phyloP scores from a whole-genome alignment of 1,139 yeast species.

The Chernovozyma aurita region DNA sequence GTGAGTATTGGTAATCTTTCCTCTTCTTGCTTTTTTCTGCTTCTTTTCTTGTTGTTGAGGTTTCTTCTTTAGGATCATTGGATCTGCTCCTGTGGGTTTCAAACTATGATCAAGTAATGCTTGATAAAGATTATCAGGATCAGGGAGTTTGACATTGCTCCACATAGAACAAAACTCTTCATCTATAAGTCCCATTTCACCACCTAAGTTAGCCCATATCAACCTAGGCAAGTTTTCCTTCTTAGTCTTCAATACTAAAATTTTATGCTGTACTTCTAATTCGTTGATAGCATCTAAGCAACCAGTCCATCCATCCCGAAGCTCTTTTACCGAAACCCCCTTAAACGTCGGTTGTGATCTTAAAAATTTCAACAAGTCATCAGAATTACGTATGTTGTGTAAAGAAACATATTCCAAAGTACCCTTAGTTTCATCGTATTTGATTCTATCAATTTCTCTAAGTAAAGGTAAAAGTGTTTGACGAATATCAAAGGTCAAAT shows the following conservation, averaged over 20 bases:
- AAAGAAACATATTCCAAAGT: slow-evolving; percentile 85
- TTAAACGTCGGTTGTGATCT: slow-evolving; percentile 82
- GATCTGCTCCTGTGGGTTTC: slow-evolving; percentile 96
- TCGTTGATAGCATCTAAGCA: slow-evolving; percentile 74
- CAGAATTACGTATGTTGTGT: slow-evolving; percentile 79
- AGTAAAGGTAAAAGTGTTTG: slow-evolving; percentile 62
- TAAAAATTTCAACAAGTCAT: slow-evolving; percentile 69
- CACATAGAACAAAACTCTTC: slow-evolving; percentile 83
- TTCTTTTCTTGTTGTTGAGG: slow-evolving; percentile 62
- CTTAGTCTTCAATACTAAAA: slow-evolving; percentile 80
- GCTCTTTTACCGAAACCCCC: slow-evolving; percentile 83
- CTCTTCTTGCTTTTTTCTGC: slow-evolving; percentile 88
- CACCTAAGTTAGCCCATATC: slow-evolving; percentile 86
- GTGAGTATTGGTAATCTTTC: slow-evolving; percentile 92
- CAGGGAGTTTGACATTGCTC: slow-evolving; percentile 76
- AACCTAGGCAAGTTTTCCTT: slow-evolving; percentile 88
- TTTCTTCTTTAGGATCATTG: slow-evolving; percentile 73
- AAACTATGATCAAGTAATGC: slow-evolving; percentile 77
- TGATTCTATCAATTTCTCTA: slow-evolving; percentile 71
- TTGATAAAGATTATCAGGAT: slow-evolving; percentile 69
- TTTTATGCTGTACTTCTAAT: slow-evolving; percentile 70
- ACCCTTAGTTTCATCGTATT: slow-evolving; percentile 51
- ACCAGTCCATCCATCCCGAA: slow-evolving; percentile 97
- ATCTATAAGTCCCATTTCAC: slow-evolving; percentile 69
- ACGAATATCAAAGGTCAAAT: slow-evolving; percentile 46